Base-by-base conservation (phyloP, 192 early-diverging fungal genomes). In the Podila minutissima region DNA sequence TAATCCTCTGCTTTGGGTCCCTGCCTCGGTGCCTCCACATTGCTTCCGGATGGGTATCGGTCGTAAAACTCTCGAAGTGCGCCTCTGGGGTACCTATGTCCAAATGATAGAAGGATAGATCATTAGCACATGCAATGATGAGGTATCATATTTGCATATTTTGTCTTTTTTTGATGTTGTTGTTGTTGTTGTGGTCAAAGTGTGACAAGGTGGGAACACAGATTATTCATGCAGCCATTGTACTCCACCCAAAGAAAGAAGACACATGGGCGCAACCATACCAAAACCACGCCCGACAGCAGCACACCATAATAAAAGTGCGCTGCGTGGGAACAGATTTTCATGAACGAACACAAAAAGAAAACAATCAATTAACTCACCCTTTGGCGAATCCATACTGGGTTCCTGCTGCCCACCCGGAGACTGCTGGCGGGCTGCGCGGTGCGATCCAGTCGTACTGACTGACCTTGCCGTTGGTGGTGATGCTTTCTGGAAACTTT, bases 331-430 rank as follows among this genome's bases (percentile, higher is more conserved):
- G 41, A 46, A 46, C 2, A 11, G 53, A 55, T 55, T 24, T 20
- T 22, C 9, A 55, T 26, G 22, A 9, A 9, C 3, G 1, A 55
- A 8, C 20, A 53, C 33, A 58, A 24, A 53, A 71, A 17, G 26
- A 59, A 65, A 57, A 28, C 26, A 29, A 20, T 35, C 58, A 67
- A 0, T 15, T 26, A 55, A 35, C 53, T 69, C 73, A 81, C 77
- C 77, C 62, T 55, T 71, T 28, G 33, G 73, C 58, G 51, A 72
- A 64, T 31, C 60, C 66, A 22, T 55, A 63, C 33, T 79, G 70
- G 35, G 68, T 51, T 6, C 77, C 77, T 9, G 62, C 77, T 22
- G 77, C 77, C 77, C 77, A 81, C 3, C 71, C 71, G 10, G 70
- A 68, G 20, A 69, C 49, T 5, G 57, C 15, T 22, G 77, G 71